Percentiles rank a stretch among this genome's conserved stretches.
These are phyloP conservation scores for Glutinoglossum americanum DNA, from an alignment of 495 filamentous ascomycete species.

Conservation along the genomic window DNA sequence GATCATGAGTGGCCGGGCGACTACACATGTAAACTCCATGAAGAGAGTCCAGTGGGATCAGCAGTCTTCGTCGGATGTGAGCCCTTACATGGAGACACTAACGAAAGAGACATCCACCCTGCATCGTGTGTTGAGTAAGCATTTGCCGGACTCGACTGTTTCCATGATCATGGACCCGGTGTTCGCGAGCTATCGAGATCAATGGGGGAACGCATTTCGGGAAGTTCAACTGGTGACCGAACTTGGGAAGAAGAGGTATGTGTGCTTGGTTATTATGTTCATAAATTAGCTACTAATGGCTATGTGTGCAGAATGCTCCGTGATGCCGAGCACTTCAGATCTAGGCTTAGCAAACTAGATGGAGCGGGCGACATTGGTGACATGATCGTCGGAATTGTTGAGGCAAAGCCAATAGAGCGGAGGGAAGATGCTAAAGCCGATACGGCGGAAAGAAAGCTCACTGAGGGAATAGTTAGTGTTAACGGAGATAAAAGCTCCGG, in stretches of 20 bases:
- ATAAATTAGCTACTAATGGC: neutral
- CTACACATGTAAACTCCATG: conserved; percentile 50
- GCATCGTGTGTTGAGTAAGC: conserved; percentile 69
- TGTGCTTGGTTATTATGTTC: conserved; percentile 1
- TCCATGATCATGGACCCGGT: conserved; percentile 78
- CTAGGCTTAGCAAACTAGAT: conserved; percentile 54
- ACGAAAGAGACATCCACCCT: conserved; percentile 75
- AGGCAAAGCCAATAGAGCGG: conserved; percentile 26
- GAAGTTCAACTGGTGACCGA: conserved; percentile 44
- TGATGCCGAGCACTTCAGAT: conserved; percentile 59
- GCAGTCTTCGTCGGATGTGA: conserved; percentile 21
- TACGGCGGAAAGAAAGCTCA: neutral
- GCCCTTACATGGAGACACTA: conserved; percentile 76
- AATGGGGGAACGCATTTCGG: conserved; percentile 54
- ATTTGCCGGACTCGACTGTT: conserved; percentile 60
- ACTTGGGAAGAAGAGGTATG: conserved; percentile 50
- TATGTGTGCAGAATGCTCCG: conserved; percentile 40
- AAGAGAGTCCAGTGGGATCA: conserved; percentile 56
- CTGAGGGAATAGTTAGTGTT: neutral
- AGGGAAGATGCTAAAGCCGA: neutral
- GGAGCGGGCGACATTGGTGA: conserved; percentile 53
- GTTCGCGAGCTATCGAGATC: conserved; percentile 66
- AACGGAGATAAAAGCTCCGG: neutral
- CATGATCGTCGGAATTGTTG: conserved; percentile 43
- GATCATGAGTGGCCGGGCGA: conserved; percentile 71